Conservation (phyloP, 768 basidiomycete genomes). For the Macrolepiota albuminosa region DNA sequence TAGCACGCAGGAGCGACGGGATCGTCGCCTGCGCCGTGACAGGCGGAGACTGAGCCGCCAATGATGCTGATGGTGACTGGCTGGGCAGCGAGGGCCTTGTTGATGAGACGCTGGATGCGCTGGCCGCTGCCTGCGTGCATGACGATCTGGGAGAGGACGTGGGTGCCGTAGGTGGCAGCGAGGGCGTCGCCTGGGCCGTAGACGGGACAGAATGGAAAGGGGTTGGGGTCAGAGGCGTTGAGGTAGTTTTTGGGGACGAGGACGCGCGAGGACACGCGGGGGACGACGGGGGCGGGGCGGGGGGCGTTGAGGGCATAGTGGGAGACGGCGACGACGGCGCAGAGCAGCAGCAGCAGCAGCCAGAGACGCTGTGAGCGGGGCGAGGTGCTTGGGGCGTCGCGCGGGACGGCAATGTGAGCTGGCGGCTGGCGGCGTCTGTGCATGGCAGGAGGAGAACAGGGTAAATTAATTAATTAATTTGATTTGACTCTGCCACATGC, state of each 20-base stretch:
- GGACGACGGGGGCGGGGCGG: conserved; percentile 22
- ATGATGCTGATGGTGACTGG: conserved; percentile 88
- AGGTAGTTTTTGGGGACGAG: conserved; percentile 80
- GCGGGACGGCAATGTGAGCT: conserved; percentile 51
- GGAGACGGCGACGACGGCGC: conserved; percentile 51
- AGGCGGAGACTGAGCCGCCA: conserved; percentile 91
- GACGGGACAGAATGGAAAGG: conserved; percentile 89
- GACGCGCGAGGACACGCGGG: conserved; percentile 37
- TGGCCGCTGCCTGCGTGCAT: conserved; percentile 78
- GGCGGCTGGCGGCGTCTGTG: conserved; percentile 50
- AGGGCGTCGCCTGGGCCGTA: conserved; percentile 81
- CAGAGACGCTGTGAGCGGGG: conserved; percentile 60
- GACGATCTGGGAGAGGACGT: conserved; percentile 67
- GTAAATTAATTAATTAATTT: too few species aligned
- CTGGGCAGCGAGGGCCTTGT: conserved; percentile 77
- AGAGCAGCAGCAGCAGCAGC: conserved; percentile 50
- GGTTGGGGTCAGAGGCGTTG: conserved; percentile 59
- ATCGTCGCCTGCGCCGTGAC: conserved; percentile 91
- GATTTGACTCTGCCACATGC: conserved; percentile 1
- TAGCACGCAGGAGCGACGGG: conserved; percentile 83
- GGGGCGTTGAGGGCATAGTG: conserved; percentile 45
- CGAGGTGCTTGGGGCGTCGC: conserved; percentile 46
- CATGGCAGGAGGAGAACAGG: conserved; percentile 30
- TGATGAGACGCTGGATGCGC: conserved; percentile 76
- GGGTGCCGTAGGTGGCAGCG: conserved; percentile 72